Evolutionary conservation across 2,329 filamentous ascomycete species (phyloP).

Genomic region (Aureobasidium sp.): DNA sequence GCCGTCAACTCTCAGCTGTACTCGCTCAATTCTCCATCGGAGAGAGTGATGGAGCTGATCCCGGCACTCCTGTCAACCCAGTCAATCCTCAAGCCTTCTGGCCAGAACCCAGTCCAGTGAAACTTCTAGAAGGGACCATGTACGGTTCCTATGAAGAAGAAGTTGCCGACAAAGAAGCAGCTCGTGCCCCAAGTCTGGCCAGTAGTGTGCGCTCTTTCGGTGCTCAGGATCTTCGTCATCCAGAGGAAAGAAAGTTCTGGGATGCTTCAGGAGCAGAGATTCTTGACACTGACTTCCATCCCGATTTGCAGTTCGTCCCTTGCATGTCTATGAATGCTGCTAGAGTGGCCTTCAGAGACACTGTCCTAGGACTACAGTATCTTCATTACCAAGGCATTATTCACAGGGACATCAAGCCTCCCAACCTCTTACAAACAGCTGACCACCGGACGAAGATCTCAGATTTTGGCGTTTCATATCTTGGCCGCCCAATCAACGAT

Average conservation of each 20-base stretch:
- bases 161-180: conserved; percentile 12
- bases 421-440: conserved; percentile 80
- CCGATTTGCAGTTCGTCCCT: conserved; percentile 88
- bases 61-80: conserved; percentile 13
- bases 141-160: conserved; percentile 58
- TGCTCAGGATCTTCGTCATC: conserved; percentile 32
- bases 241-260: conserved; percentile 38
- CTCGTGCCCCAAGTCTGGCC: conserved; percentile 69
- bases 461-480: conserved; percentile 96
- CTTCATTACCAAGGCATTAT: conserved; percentile 64
- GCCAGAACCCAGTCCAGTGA: background rate
- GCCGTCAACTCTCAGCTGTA: background rate
- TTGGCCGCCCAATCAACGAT: conserved; percentile 77
- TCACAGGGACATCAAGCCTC: conserved; percentile 53
- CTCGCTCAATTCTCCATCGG: conserved; percentile 1
- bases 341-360: conserved; percentile 80
- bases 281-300: conserved; percentile 59
- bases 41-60: conserved; percentile 10
- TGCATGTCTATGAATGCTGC: conserved; percentile 82
- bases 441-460: conserved; percentile 92
- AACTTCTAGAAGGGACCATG: conserved; percentile 61
- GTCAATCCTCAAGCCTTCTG: background rate
- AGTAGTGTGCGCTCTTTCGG: conserved; percentile 46
- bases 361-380: conserved; percentile 86
- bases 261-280: conserved; percentile 30